Evolutionary conservation across 2,329 filamentous ascomycete genomes (phyloP).

Genomic region (Paracorniculantispora psalliotae): DNA sequence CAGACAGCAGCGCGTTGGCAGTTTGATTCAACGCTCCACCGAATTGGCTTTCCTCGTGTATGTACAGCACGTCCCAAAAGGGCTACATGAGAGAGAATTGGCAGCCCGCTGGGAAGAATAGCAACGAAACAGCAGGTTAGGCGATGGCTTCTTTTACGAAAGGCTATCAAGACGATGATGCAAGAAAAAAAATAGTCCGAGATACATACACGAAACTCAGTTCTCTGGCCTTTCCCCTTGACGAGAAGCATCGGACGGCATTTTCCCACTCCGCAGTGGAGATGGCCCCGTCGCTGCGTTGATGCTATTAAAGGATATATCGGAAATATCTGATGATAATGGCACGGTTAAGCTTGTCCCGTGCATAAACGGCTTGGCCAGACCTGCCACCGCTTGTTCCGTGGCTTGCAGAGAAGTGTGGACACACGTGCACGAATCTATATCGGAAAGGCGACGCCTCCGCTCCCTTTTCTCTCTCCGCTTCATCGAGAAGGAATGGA

Average conservation of each 20-base stretch:
- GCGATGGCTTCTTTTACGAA: not conserved
- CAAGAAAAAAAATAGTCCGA: not conserved
- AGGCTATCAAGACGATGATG: not conserved
- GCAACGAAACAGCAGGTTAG: not conserved
- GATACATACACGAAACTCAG: not conserved
- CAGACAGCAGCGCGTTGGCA: not conserved
- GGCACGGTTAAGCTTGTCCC: not conserved
- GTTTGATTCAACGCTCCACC: not conserved
- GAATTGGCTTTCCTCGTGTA: constrained; percentile 4
- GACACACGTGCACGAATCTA: too few relatives aligned
- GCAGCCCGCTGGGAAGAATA: not conserved
- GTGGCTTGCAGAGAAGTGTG: not conserved
- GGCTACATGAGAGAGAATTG: not conserved
- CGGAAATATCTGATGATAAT: not conserved
- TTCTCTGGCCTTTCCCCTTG: not conserved
- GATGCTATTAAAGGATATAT: not conserved
- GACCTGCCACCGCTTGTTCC: not conserved
- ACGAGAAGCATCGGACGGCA: not conserved
- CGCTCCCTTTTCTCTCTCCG: not conserved
- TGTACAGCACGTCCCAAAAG: not conserved
- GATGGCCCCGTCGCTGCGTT: not conserved
- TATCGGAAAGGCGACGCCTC: not conserved
- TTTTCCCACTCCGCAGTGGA: not conserved
- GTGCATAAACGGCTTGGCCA: not conserved
- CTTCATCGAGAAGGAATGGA: not conserved